Evolutionary conservation across 306 rosid genomes (phyloP).

Genomic region (Cicer judaicum): DNA sequence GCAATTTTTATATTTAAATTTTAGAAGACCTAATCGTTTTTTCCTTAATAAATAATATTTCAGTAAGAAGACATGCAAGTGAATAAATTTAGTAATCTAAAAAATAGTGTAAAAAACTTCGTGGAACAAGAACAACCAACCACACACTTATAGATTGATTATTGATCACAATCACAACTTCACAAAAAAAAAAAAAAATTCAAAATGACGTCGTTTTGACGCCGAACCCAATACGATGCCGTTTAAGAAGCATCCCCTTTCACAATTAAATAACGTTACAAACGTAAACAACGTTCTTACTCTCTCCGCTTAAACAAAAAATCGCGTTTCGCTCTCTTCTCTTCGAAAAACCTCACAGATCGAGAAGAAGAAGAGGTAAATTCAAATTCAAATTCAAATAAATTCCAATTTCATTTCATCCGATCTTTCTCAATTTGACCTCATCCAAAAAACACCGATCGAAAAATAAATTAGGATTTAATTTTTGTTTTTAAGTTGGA

Average conservation of each 20-base stretch:
- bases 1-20: too few relatives aligned
- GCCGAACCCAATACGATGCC: neutral
- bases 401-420: neutral
- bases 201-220: neutral
- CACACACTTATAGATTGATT: neutral
- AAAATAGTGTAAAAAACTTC: conserved; percentile 12
- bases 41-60: too few relatives aligned
- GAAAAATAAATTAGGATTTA: neutral
- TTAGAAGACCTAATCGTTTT: too few relatives aligned
- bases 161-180: neutral
- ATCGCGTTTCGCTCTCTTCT: conserved; percentile 48
- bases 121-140: neutral
- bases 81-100: neutral
- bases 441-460: neutral
- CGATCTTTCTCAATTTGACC: neutral
- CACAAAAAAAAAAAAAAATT: neutral
- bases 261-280: conserved; percentile 11
- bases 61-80: neutral
- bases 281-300: neutral
- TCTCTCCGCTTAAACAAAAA: conserved; percentile 12
- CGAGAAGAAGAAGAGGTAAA: conserved; percentile 41
- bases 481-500: neutral
- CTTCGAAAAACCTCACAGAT: conserved; percentile 16
- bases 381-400: neutral
- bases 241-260: neutral